Conservation (phyloP, 2,329 filamentous ascomycete genomes). For the Trichophyton schoenleinii region DNA sequence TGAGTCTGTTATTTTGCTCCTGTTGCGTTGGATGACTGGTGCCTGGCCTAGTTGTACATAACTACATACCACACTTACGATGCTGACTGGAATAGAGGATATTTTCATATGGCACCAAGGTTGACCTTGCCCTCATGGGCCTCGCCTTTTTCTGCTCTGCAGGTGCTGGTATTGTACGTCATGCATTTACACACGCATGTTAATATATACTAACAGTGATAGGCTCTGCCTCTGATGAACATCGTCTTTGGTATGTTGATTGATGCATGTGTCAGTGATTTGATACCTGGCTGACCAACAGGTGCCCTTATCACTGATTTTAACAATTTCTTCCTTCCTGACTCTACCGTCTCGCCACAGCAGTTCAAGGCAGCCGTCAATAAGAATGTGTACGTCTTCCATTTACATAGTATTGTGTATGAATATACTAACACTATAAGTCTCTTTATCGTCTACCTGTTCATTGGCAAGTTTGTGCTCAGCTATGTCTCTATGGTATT, state of each 20-base stretch:
- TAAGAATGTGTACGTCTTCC: slow-evolving; percentile 22
- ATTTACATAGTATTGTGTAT: background rate
- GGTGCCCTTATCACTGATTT: slow-evolving; percentile 41
- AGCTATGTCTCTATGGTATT: slow-evolving; percentile 43
- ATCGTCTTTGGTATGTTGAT: slow-evolving; percentile 40
- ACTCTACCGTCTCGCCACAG: slow-evolving; percentile 30
- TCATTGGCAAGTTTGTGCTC: slow-evolving; percentile 43
- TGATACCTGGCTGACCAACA: background rate
- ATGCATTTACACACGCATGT: background rate
- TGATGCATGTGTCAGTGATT: background rate
- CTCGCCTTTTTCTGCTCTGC: slow-evolving; percentile 16
- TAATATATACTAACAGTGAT: background rate
- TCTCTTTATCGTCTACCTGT: slow-evolving; percentile 47
- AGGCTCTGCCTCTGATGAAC: slow-evolving; percentile 41
- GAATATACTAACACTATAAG: slow-evolving; percentile 20
- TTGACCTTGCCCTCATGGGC: slow-evolving; percentile 15
- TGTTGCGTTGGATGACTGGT: no score
- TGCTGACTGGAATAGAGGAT: slow-evolving; percentile 13
- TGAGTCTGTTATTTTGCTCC: slow-evolving; percentile 6
- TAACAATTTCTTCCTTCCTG: slow-evolving; percentile 41
- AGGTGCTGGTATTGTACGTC: slow-evolving; percentile 20
- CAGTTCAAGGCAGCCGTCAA: slow-evolving; percentile 42
- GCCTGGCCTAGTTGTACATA: no score
- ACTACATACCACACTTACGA: background rate
- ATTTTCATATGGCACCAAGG: slow-evolving; percentile 15